Evolutionary conservation across 2,329 filamentous ascomycete species (phyloP).

Genomic region (Zalaria obscura): DNA sequence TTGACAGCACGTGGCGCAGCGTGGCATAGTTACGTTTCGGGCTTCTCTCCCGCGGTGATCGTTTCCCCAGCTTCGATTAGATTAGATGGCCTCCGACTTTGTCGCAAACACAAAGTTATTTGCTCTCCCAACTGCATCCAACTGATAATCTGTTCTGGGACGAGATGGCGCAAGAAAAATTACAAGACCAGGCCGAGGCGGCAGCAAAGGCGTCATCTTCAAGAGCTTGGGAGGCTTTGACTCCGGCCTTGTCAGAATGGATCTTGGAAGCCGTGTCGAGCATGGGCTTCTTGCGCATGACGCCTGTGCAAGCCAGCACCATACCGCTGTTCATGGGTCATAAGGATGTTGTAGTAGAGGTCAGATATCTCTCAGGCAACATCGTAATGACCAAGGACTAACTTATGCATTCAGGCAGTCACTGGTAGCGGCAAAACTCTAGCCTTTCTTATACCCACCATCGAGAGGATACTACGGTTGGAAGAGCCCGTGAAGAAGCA

Average conservation of each 20-base stretch:
- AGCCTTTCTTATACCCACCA: conserved; percentile 68
- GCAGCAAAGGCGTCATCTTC: conserved; percentile 15
- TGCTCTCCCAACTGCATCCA: too few species aligned
- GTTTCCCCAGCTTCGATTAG: too few species aligned
- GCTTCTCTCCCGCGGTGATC: too few species aligned
- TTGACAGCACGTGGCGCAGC: too few species aligned
- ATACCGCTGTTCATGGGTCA: conserved; percentile 80
- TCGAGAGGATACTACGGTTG: conserved; percentile 66
- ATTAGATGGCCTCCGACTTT: too few species aligned
- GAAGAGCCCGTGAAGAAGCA: conserved; percentile 78
- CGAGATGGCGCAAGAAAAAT: too few species aligned
- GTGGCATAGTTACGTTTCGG: too few species aligned
- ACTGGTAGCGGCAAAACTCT: conserved; percentile 87
- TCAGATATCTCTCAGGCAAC: conserved; percentile 13
- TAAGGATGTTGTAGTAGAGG: conserved; percentile 85
- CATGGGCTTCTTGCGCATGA: conserved; percentile 80
- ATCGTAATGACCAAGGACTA: too few species aligned
- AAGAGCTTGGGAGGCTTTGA: conserved; percentile 54
- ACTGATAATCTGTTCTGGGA: too few species aligned
- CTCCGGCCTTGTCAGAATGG: conserved; percentile 65
- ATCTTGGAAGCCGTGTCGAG: conserved; percentile 67
- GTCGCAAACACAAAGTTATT: too few species aligned
- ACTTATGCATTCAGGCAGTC: conserved; percentile 43
- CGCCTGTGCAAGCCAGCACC: conserved; percentile 85
- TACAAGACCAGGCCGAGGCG: too few species aligned